Evolutionary conservation across 306 rosid species (phyloP), one percentile per base, ranked within the genome.

Genomic region (Urtica urens): DNA sequence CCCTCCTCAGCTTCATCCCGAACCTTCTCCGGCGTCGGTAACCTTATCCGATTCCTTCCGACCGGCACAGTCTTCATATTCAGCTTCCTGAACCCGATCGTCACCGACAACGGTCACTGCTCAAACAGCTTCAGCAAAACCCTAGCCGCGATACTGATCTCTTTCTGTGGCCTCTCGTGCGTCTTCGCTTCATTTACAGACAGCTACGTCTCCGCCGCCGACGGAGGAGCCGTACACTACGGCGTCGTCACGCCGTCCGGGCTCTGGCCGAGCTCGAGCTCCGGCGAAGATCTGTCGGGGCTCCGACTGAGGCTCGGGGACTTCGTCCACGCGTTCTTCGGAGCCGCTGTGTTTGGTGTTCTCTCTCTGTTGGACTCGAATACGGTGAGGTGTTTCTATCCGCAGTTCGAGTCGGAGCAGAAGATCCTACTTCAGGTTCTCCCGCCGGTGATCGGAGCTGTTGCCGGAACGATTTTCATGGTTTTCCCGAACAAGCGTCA

Each of bases 171-270:
- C 15, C 53, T 88, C 53, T 77, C 66, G 44, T 88, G 95, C 21
- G 71, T 20, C 38, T 81, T 88, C 44, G 45, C 95, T 24, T 65
- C 80, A 62, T 88, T 88, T 70, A 81, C 90, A 0, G 97, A 88
- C 46, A 84, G 95, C 43, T 84, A 78, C 78, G 60, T 66, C 1
- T 80, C 74, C 47, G 60, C 67, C 1, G 82, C 74, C 47, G 31
- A 53, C 31, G 93, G 74, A 43, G 86, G 80, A 7, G 7, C 57
- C 18, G 63, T 50, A 2, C 86, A 78, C 58, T 84, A 73, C 14
- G 86, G 69, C 24, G 1, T 88, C 20, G 84, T 55, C 3, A 88
- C 95, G 1, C 0, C 15, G 0, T 66, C 39, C 7, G 93, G 95
- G 0, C 25, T 88, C 12, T 88, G 95, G 93, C 93, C 95, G 0